phyloP scores from a whole-genome alignment of 257 asterid species.

The Rehmannia glutinosa region DNA sequence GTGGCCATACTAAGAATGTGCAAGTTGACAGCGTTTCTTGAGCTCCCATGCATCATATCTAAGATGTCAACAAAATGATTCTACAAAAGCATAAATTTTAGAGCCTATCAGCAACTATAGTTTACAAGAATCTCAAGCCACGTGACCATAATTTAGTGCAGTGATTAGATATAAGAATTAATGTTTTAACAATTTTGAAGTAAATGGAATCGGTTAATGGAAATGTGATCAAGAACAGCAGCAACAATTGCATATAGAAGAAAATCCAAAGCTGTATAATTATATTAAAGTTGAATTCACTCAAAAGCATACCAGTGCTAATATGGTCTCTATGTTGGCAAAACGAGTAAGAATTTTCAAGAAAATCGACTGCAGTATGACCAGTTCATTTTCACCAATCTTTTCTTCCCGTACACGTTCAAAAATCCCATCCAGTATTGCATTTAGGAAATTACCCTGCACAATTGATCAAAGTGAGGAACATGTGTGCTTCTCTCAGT shows the following conservation, averaged over 20 bases:
- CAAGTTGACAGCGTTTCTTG: constrained; percentile 55
- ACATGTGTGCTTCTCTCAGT: constrained; percentile 9
- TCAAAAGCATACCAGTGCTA: constrained; percentile 56
- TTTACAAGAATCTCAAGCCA: constrained; percentile 14
- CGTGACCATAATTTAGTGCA: not conserved
- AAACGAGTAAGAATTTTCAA: constrained; percentile 56
- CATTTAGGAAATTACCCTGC: constrained; percentile 50
- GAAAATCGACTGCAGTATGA: constrained; percentile 65
- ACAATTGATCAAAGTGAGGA: constrained; percentile 15
- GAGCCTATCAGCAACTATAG: constrained; percentile 18
- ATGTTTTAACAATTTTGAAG: constrained; percentile 3
- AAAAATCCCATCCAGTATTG: constrained; percentile 57
- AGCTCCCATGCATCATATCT: constrained; percentile 70
- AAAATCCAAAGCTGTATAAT: constrained; percentile 2
- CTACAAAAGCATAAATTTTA: constrained; percentile 41
- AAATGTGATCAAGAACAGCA: constrained; percentile 1
- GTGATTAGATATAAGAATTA: not conserved
- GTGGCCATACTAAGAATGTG: constrained; percentile 64
- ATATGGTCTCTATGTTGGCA: constrained; percentile 44
- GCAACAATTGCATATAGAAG: constrained; percentile 4
- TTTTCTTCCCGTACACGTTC: constrained; percentile 37
- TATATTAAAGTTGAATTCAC: constrained; percentile 2
- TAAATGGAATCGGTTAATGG: not conserved
- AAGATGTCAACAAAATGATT: constrained; percentile 75
- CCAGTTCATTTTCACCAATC: constrained; percentile 51